Conservation (phyloP, 2,329 filamentous ascomycete species). For the Penicillium frequentans region DNA sequence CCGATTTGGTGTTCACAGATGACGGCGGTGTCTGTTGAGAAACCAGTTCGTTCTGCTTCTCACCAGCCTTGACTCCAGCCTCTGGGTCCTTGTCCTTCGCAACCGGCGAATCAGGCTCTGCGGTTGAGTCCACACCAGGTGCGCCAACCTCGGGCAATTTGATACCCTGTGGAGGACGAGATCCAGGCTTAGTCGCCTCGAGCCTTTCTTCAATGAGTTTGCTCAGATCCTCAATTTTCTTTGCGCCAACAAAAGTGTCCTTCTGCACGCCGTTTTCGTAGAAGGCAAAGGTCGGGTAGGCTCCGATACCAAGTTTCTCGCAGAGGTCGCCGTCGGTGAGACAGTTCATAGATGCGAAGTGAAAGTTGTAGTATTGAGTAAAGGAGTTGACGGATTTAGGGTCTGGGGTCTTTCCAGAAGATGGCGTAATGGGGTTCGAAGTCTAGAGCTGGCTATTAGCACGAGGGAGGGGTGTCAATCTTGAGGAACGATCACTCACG, state of each 20-base stretch:
- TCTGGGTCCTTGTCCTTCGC: constrained; percentile 46
- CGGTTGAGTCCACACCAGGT: constrained; percentile 46
- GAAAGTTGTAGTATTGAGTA: constrained; percentile 81
- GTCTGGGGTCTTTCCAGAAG: constrained; percentile 51
- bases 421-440: constrained; percentile 65
- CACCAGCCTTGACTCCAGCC: constrained; percentile 39
- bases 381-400: constrained; percentile 64
- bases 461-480: neutral
- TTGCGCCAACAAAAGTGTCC: constrained; percentile 65
- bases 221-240: constrained; percentile 66
- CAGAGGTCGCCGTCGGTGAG: constrained; percentile 80
- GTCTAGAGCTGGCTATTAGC: constrained; percentile 56
- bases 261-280: constrained; percentile 75
- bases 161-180: constrained; percentile 66
- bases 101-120: constrained; percentile 37
- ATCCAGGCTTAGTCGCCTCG: constrained; percentile 77
- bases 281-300: constrained; percentile 75
- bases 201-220: constrained; percentile 72
- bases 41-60: constrained; percentile 44
- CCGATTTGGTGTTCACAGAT: constrained; percentile 26
- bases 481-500: constrained; percentile 29
- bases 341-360: constrained; percentile 85
- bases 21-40: constrained; percentile 25
- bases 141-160: constrained; percentile 72
- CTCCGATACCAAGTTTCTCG: constrained; percentile 62